Evolutionary conservation across 2,329 filamentous ascomycete genomes (phyloP), one percentile per base, ranked within the genome.

Genomic region (Gaeumannomyces tritici): DNA sequence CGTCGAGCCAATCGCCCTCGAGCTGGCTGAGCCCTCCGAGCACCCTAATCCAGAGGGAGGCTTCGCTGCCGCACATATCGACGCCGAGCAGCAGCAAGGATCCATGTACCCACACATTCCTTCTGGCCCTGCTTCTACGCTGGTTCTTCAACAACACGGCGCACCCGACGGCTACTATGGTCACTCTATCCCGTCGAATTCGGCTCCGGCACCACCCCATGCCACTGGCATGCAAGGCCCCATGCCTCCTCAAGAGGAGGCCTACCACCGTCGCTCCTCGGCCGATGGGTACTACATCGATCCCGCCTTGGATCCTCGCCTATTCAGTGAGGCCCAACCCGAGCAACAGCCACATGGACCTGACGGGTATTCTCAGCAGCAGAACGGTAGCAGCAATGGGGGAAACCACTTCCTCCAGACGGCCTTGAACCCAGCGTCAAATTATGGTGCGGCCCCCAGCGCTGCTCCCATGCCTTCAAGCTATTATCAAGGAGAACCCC

Each of bases 271-370:
- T 9, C 42, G 42, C 9, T 21, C 42, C 42, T n/a, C 55, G 26
- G 13, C 55, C 15, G 55, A 56, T 13, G 55, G 26, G 18, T 56
- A 56, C 26, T 56, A 27, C 55, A 29, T 27, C 24, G 29, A 60
- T 28, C 24, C 31, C 8, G 31, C 35, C 0, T 58, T 68, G 8
- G 67, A 68, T 21, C 67, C 67, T 3, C 63, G 66, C 3, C 63
- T 67, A 5, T 67, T 68, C 35, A 63, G 67, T 21, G 67, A 66
- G 26, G 33, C 62, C 2, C 55, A 61, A 28, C 9, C 29, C 21
- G 27, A 33, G 56, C 26, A 24, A 28, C 59, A 61, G 51, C 26
- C 27, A 26, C 42, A 55, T n/a, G 42, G 35, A 21, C 26, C 29
- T 42, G 42, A 12, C 35, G 33, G 24, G 47, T 35, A 31, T 31